A percentile compares a stretch with the other conserved stretches of the same genome.
Conservation (phyloP, 2,329 filamentous ascomycete genomes). For the Aspergillaceae sp. region DNA sequence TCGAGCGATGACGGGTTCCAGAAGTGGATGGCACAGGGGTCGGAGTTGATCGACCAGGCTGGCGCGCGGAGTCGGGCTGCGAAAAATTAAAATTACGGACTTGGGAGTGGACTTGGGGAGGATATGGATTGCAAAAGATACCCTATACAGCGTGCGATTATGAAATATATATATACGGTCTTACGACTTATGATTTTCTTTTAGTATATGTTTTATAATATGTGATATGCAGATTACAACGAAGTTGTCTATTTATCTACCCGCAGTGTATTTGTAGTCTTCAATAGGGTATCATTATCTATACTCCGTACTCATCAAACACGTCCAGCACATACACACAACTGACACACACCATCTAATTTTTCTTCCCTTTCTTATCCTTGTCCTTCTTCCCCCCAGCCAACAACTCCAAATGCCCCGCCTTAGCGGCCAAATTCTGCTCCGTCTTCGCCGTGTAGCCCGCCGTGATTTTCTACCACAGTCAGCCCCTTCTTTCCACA, state of each 20-base stretch:
- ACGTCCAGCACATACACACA: too few species aligned
- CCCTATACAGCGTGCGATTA: too few species aligned
- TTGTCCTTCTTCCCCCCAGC: slow-evolving; percentile 57
- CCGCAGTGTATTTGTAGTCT: too few species aligned
- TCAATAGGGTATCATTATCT: too few species aligned
- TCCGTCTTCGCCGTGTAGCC: slow-evolving; percentile 60
- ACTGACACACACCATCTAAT: too few species aligned
- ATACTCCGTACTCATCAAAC: too few species aligned
- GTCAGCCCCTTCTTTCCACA: background rate
- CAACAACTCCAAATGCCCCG: slow-evolving; percentile 62
- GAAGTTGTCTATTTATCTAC: too few species aligned
- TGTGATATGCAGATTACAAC: background rate
- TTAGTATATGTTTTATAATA: slow-evolving; percentile 4
- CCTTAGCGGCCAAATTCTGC: slow-evolving; percentile 55
- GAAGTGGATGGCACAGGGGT: slow-evolving; percentile 33
- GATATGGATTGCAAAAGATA: too few species aligned
- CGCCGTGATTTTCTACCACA: slow-evolving; percentile 48
- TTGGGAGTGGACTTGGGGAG: background rate
- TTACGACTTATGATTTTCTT: slow-evolving; percentile 18
- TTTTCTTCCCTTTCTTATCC: slow-evolving; percentile 36
- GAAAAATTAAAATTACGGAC: slow-evolving; percentile 11
- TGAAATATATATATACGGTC: too few species aligned
- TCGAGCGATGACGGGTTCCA: slow-evolving; percentile 33
- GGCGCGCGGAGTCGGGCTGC: slow-evolving; percentile 26
- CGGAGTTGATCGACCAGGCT: slow-evolving; percentile 32